Evolutionary conservation across 1,139 yeast genomes (phyloP), one percentile per base, ranked within the genome.

Genomic region (Nakaseomyces kungkrabaensis): DNA sequence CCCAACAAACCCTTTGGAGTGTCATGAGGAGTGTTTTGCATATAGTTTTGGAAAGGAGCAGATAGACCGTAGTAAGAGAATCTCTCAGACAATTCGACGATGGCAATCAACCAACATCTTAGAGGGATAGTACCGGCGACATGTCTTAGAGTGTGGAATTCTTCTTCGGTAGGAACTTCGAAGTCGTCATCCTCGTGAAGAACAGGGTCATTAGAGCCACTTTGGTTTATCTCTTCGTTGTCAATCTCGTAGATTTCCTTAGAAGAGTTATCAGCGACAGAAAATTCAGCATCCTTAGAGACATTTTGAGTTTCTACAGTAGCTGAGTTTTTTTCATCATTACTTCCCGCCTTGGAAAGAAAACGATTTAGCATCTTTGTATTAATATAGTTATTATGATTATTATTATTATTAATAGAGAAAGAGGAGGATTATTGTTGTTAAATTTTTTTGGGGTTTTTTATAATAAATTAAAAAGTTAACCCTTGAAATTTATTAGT

Each of bases 41-140:
- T 82, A 66, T 85, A 85, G 69, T 86, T 85, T 67, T 81, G 84
- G 71, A 85, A 80, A 24, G 88, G 84, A 54, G 86, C 84, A 47
- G 82, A 74, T 52, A 85, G 72, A 62, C 95, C 94, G 61, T 85
- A 86, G 72, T 81, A 86, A n/a, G 92, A 76, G 66, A 86, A 86
- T 59, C 95, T 77, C 68, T 86, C 95, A 42, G 90, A 80, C 56
- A 86, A 77, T 67, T 86, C 95, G 41, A 86, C 86, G 47, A 85
- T 56, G 36, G 92, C 89, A 48, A 86, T 85, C 52, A 83, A 73
- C 81, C 85, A 86, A 57, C 86, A 81, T 49, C 66, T 55, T 17
- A 61, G 46, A 5, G 67, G 67, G 41, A 62, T 61, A 13, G 48
- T 48, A 26, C 65, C 66, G 8, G 55, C 43, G 13, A 63, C 65